Percentiles rank a stretch among this genome's conserved stretches.
These are phyloP conservation scores for Auriscalpium microsporum DNA, from an alignment of 768 basidiomycete species.

Conservation along the genomic window DNA sequence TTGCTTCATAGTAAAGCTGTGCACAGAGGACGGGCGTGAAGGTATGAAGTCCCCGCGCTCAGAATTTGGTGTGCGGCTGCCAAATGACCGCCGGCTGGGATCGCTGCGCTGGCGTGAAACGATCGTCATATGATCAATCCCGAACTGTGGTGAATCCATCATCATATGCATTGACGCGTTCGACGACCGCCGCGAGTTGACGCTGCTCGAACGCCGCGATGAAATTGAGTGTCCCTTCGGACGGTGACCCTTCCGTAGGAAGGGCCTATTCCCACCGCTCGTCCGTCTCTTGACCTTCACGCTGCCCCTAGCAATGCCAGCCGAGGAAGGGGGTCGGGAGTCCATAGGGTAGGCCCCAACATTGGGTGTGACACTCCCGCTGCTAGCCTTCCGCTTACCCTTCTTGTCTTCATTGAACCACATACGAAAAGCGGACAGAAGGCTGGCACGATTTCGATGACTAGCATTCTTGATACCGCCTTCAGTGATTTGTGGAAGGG, in stretches of 20 bases:
- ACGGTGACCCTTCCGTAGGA: slow-evolving; percentile 36
- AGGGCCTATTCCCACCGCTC: slow-evolving; percentile 29
- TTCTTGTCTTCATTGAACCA: slow-evolving; percentile 93
- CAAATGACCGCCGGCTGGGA: slow-evolving; percentile 62
- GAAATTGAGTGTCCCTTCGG: slow-evolving; percentile 64
- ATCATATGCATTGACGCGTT: slow-evolving; percentile 39
- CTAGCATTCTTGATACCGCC: slow-evolving; percentile 25
- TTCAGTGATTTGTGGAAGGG: slow-evolving; percentile 33
- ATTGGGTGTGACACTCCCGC: slow-evolving; percentile 6
- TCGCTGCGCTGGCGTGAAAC: slow-evolving; percentile 37
- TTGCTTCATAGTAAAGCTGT: slow-evolving; percentile 58
- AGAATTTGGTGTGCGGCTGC: slow-evolving; percentile 80
- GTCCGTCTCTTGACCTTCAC: slow-evolving; percentile 38
- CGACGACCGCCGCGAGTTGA: slow-evolving; percentile 75
- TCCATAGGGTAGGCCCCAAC: slow-evolving; percentile 7
- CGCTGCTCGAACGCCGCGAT: slow-evolving; percentile 83
- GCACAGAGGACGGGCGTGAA: slow-evolving; percentile 80
- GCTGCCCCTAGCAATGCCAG: slow-evolving; percentile 21
- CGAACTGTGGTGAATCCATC: slow-evolving; percentile 48
- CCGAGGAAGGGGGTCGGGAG: slow-evolving; percentile 4
- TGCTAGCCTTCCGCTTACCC: slow-evolving; percentile 62
- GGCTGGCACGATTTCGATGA: slow-evolving; percentile 63
- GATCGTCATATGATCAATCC: slow-evolving; percentile 30
- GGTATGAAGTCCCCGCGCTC: slow-evolving; percentile 63
- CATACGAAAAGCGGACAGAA: slow-evolving; percentile 76